Evolutionary conservation across 148 eudicot species (phyloP), one percentile per base, ranked within the genome.

Genomic region (Polygonum maritimum): DNA sequence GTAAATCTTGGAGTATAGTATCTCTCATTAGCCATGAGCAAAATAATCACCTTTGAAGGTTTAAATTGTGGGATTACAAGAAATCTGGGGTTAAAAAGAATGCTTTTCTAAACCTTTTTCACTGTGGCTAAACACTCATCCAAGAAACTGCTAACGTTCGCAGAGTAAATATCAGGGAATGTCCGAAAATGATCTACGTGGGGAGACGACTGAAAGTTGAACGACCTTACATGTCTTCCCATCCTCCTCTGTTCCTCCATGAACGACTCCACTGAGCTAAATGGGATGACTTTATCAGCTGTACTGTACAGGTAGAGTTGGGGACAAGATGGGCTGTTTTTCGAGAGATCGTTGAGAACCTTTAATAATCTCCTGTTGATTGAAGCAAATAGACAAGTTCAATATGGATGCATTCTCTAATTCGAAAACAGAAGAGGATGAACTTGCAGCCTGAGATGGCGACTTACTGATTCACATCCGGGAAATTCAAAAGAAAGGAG

Each of bases 291-390:
- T 78, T 86, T 89, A 65, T 96, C 98, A 15, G 86, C 97, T 73
- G 90, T 89, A 82, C 98, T 96, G 75, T 92, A 96, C 78, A 96
- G 80, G 83, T 92, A 96, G 73, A 96, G 97, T 84, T 96, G 99
- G 71, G 99, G 98, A 79, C 91, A 89, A 1, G 75, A 78, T 55
- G 98, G 71, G 14, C 21, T 67, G 71, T 16, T 38, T 38, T 67
- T 38, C 45, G 71, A 35, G 44, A 67, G 21, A 67, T 5, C 5
- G 1, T 44, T 35, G 21, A 67, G 38, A 6, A 67, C 71, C 44
- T 15, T 67, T 67, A 74, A 78, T 77, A 92, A 80, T 81, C 86
- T 88, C 91, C 99, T 95, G 85, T 78, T 48, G 57, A 77, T 36
- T 67, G 16, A 5, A 67, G 41, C 45, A 67, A 36, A 15, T 6